These are phyloP conservation scores for Dictyostelium brefeldianum DNA, from an alignment of 78 protist species.

Conservation along the genomic window DNA sequence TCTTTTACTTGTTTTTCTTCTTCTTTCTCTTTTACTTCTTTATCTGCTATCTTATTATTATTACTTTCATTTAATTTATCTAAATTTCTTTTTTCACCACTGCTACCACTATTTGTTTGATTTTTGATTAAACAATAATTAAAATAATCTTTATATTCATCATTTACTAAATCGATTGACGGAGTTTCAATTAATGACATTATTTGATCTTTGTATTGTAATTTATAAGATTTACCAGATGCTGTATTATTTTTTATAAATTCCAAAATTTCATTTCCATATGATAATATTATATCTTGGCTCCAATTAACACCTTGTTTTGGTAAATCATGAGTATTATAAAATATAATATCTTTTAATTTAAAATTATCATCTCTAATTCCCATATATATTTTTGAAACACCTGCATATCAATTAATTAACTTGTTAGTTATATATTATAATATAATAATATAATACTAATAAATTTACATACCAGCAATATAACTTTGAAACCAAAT, in stretches of 20 bases:
- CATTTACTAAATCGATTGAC: not conserved
- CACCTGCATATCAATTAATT: not conserved
- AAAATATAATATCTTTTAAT: not conserved
- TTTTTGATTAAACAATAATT: not conserved
- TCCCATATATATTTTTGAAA: not conserved
- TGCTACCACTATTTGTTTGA: not conserved
- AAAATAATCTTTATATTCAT: not conserved
- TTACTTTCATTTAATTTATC: not conserved
- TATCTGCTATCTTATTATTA: not conserved
- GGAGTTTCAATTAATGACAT: not conserved
- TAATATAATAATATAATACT: too few relatives aligned
- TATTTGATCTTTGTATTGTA: not conserved
- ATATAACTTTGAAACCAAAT: slow-evolving; percentile 3
- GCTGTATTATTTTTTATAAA: not conserved
- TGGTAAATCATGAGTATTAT: not conserved
- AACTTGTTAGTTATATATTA: not conserved
- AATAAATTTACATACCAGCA: not conserved
- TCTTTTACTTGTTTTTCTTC: too few relatives aligned
- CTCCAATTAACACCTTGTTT: not conserved
- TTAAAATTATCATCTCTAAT: not conserved
- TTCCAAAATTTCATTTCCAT: slow-evolving; percentile 5
- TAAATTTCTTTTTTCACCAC: not conserved
- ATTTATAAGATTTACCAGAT: not conserved
- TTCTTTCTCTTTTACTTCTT: not conserved
- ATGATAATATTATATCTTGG: not conserved